Evolutionary conservation across 345 rosid species (phyloP).

Genomic region (Lagerstroemia speciosa): DNA sequence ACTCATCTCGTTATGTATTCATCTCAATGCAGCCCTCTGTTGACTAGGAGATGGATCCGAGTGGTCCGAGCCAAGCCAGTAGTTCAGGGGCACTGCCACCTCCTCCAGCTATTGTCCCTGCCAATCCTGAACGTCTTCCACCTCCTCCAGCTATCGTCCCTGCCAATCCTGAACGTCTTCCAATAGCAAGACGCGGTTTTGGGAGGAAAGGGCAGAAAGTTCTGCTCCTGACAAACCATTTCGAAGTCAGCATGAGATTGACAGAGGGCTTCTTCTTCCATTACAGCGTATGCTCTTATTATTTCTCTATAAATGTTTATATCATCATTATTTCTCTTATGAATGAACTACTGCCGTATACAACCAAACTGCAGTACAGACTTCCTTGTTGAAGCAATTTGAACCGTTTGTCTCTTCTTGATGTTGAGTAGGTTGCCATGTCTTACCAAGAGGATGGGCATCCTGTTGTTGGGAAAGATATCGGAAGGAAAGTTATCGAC

Average conservation of each 20-base stretch:
- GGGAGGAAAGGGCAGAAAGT: conserved; percentile 58
- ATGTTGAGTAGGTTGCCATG: conserved; percentile 43
- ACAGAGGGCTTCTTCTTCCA: conserved; percentile 50
- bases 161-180: conserved; percentile 26
- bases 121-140: conserved; percentile 30
- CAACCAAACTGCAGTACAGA: not conserved
- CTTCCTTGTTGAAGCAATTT: not conserved
- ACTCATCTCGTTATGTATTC: not conserved
- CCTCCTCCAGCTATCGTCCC: conserved; percentile 50
- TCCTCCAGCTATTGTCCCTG: conserved; percentile 40
- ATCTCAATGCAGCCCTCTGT: not conserved
- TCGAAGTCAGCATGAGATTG: conserved; percentile 46
- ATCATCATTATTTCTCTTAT: not conserved
- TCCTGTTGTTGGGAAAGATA: conserved; percentile 62
- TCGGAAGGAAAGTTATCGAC: conserved; percentile 64
- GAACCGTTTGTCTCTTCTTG: not conserved
- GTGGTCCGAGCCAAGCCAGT: not conserved
- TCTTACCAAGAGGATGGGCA: conserved; percentile 62
- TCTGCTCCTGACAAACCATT: conserved; percentile 59
- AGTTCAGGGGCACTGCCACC: conserved; percentile 27
- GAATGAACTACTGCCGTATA: not conserved
- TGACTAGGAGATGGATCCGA: not conserved
- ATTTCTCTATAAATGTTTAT: not conserved
- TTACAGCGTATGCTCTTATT: conserved; percentile 43
- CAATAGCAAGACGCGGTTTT: conserved; percentile 52